These are phyloP conservation scores for Juncus effusus DNA, from an alignment of 176 grass and related monocot genomes.

Conservation along the genomic window DNA sequence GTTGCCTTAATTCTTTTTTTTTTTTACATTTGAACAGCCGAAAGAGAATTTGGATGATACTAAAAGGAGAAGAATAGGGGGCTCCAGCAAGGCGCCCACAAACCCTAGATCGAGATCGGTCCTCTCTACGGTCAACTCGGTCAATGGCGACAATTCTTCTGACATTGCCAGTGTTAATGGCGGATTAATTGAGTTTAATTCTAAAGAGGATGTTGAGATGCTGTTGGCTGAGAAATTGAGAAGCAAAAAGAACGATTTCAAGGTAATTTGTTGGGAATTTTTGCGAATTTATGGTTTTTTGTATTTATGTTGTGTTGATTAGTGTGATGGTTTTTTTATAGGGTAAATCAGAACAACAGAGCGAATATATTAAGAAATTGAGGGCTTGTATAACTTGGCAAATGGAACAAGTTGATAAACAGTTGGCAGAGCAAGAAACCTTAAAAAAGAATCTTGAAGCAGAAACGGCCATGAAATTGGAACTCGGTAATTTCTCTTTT, in stretches of 20 bases:
- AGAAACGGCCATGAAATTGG: slow-evolving; percentile 42
- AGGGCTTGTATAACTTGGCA: slow-evolving; percentile 63
- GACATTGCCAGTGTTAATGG: slow-evolving; percentile 12
- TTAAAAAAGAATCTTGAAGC: slow-evolving; percentile 38
- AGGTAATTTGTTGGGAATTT: slow-evolving; percentile 34
- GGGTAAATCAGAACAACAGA: slow-evolving; percentile 78
- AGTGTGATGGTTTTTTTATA: slow-evolving; percentile 13
- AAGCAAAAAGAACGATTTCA: slow-evolving; percentile 81
- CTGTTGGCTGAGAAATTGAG: slow-evolving; percentile 91
- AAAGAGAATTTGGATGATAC: slow-evolving; percentile 72
- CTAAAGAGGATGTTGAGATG: slow-evolving; percentile 77
- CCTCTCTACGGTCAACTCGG: slow-evolving; percentile 51
- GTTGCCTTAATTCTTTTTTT: not conserved
- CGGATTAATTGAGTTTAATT: slow-evolving; percentile 43
- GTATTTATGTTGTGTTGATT: not conserved
- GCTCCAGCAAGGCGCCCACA: slow-evolving; percentile 38
- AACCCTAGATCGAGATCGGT: slow-evolving; percentile 39
- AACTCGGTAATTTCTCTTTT: slow-evolving; percentile 52
- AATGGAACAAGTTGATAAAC: slow-evolving; percentile 57
- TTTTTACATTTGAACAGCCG: slow-evolving; percentile 24
- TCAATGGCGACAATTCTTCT: slow-evolving; percentile 14
- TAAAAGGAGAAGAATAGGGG: slow-evolving; percentile 29
- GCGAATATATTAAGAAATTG: slow-evolving; percentile 82
- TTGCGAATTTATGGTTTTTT: not conserved
- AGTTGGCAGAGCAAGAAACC: slow-evolving; percentile 65